Base-by-base conservation (phyloP, 2,329 filamentous ascomycete genomes). In the Didymella lethalis region DNA sequence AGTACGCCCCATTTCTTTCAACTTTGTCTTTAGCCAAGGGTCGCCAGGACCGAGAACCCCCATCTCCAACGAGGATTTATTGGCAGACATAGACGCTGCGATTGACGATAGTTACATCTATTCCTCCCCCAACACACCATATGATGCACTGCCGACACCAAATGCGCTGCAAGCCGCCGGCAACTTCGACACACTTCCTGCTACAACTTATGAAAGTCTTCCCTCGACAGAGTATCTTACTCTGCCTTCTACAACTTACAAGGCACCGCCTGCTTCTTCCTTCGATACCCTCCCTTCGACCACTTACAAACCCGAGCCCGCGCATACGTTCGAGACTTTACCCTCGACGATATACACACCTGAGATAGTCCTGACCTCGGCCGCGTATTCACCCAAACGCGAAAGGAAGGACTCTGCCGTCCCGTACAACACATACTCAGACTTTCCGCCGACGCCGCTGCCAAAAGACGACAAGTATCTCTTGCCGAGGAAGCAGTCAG, bases 31-130 rank as follows among this genome's bases (percentile, higher is more conserved):
- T 34, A 64, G 68, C 31, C 62, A 48, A 28, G 58, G 47, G 14
- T 64, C 61, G 10, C 46, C 46, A 1, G 50, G 56, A 2, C 61
- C 53, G 1, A 53, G 57, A 16, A 57, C 54, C 2, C 62, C 62
- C 20, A 50, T 53, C 7, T 52, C 55, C 5, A 61, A 64, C 32
- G 58, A 64, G 20, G 63, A 64, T 16, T 45, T 71, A 7, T 58
- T 71, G 18, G 57, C 66, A 16, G 62, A 71, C 7, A 71, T 71
- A 31, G 68, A 71, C 50, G 63, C 66, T 29, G 68, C 68, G 4
- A 71, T 71, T 38, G 68, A 71, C 25, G 65, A 69, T 46, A 60
- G 61, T 36, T 69, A 66, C 44, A 55, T 63, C 44, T 69, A 62
- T 49, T 64, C 58, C n/a, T 57, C 61, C 10, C 54, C 46, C 2